phyloP scores from a whole-genome alignment of 140 eudicot genomes.

The Stevia rebaudiana region DNA sequence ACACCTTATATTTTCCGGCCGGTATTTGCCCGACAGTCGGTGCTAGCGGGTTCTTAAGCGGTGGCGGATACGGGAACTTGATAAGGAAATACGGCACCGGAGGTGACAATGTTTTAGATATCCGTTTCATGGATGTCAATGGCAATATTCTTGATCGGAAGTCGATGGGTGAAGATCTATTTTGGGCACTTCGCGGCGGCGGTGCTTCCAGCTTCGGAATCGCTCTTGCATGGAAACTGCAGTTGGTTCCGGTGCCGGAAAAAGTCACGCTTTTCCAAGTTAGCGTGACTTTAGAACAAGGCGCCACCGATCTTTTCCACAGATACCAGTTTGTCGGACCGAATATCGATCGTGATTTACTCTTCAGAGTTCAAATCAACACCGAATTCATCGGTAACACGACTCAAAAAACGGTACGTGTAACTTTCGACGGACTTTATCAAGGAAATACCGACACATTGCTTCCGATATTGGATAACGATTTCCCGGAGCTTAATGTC shows the following conservation, averaged over 20 bases:
- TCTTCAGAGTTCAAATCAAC: not conserved
- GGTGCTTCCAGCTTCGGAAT: constrained; percentile 13
- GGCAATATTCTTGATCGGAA: not conserved
- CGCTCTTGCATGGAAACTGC: constrained; percentile 13
- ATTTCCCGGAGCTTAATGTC: no score
- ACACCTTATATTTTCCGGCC: constrained; percentile 9
- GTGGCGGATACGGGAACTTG: constrained; percentile 20
- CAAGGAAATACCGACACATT: no score
- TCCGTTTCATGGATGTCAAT: constrained; percentile 13
- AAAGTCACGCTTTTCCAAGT: not conserved
- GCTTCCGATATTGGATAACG: no score
- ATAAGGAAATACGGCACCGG: constrained; percentile 14
- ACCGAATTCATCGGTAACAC: not conserved
- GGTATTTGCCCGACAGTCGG: constrained; percentile 5
- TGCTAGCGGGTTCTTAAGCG: constrained; percentile 11
- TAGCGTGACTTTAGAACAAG: constrained; percentile 1
- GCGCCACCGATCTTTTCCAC: constrained; percentile 8
- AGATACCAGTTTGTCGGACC: constrained; percentile 7
- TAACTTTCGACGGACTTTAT: no score
- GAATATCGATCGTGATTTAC: not conserved
- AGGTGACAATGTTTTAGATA: constrained; percentile 15
- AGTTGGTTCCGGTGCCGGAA: constrained; percentile 8
- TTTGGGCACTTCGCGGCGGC: constrained; percentile 14
- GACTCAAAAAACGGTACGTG: no score
- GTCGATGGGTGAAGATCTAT: not conserved